phyloP scores from a whole-genome alignment of 1,284 basidiomycete species.

The Gomphus bonarii region DNA sequence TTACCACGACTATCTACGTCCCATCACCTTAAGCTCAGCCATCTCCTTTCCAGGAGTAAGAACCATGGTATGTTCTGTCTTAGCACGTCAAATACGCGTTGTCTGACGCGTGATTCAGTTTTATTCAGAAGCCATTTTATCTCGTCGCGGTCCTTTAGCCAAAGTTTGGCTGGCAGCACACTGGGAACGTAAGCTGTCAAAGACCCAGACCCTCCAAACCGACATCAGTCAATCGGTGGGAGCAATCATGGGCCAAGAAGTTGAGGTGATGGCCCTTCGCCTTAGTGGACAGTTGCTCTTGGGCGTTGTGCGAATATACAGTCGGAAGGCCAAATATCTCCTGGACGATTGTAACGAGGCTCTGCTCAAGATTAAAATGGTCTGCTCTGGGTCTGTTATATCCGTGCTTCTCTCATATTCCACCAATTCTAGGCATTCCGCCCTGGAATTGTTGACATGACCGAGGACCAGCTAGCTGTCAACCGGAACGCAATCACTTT shows the following conservation, averaged over 20 bases:
- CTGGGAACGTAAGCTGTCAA: slow-evolving; percentile 96
- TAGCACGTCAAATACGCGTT: slow-evolving; percentile 4
- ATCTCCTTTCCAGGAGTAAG: not conserved
- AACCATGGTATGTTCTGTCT: slow-evolving; percentile 6
- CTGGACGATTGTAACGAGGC: slow-evolving; percentile 98
- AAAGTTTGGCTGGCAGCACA: slow-evolving; percentile 99
- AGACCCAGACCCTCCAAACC: slow-evolving; percentile 87
- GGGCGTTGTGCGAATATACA: slow-evolving; percentile 95
- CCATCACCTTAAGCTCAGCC: not conserved
- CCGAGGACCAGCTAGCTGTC: slow-evolving; percentile 84
- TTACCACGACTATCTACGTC: not conserved
- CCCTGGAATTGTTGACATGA: slow-evolving; percentile 88
- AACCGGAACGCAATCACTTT: slow-evolving; percentile 83
- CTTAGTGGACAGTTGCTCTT: slow-evolving; percentile 91
- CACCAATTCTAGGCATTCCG: slow-evolving; percentile 64
- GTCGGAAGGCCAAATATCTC: slow-evolving; percentile 94
- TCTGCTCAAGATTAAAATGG: slow-evolving; percentile 91
- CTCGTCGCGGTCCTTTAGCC: slow-evolving; percentile 87
- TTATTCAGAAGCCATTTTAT: slow-evolving; percentile 87
- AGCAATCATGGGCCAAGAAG: slow-evolving; percentile 83
- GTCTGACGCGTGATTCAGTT: slow-evolving; percentile 39
- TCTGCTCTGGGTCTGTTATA: slow-evolving; percentile 23
- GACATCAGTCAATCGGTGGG: slow-evolving; percentile 92
- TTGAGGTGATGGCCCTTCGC: slow-evolving; percentile 85
- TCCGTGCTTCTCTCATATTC: not conserved